Evolutionary conservation across 768 basidiomycete species (phyloP).

Genomic region (Crassisporium funariophilum): DNA sequence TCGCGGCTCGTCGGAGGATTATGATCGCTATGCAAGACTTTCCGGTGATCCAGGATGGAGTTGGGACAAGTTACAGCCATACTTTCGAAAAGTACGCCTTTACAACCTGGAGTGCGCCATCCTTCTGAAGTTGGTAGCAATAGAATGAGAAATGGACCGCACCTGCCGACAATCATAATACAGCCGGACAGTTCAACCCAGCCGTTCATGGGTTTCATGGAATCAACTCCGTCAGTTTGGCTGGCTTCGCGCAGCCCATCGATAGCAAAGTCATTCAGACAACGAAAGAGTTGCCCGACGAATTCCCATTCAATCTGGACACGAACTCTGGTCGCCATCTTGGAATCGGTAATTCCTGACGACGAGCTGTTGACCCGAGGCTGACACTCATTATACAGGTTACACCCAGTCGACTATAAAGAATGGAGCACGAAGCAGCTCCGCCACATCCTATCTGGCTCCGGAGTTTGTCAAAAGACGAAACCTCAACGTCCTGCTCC

Average conservation of each 20-base stretch:
- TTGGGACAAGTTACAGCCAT: conserved; percentile 32
- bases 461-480: conserved; percentile 23
- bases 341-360: conserved; percentile 11
- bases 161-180: conserved; percentile 31
- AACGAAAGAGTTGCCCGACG: conserved; percentile 21
- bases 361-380: no score
- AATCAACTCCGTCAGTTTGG: conserved; percentile 26
- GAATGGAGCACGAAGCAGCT: conserved; percentile 28
- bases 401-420: conserved; percentile 30
- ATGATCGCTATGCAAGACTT: conserved; percentile 51
- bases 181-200: conserved; percentile 34
- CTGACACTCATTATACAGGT: no score
- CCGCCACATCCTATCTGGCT: conserved; percentile 33
- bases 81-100: conserved; percentile 26
- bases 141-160: conserved; percentile 9
- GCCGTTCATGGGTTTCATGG: conserved; percentile 30
- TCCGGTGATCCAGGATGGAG: conserved; percentile 52
- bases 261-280: conserved; percentile 31
- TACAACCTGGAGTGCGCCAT: not conserved
- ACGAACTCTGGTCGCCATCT: conserved; percentile 35
- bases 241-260: conserved; percentile 22
- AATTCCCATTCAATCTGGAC: conserved; percentile 40
- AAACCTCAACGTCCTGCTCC: conserved; percentile 35
- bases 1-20: conserved; percentile 45
- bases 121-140: conserved; percentile 9